A percentile compares a stretch with the other conserved stretches of the same genome.
Evolutionary conservation across 139 green algal genomes (phyloP).

Genomic region (Monoraphidium neglectum): DNA sequence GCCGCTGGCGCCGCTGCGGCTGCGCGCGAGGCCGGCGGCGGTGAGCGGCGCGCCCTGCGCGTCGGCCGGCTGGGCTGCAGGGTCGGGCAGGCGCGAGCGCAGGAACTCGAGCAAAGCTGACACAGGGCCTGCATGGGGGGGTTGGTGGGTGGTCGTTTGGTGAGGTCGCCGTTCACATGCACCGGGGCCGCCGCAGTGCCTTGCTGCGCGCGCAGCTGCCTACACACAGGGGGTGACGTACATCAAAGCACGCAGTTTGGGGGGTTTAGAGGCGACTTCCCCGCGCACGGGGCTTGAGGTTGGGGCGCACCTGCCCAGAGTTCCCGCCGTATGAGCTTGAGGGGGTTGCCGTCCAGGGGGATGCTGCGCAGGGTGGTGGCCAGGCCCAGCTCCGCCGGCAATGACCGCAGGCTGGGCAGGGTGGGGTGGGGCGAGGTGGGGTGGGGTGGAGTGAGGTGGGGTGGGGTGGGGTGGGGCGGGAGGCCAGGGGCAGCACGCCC

Average conservation of each 20-base stretch:
- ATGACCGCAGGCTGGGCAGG: conserved; percentile 13
- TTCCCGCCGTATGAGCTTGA: conserved; percentile 45
- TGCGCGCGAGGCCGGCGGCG: background rate
- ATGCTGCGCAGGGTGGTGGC: conserved; percentile 51
- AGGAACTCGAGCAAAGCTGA: conserved; percentile 44
- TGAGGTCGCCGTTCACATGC: too few species aligned
- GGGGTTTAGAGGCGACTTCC: too few species aligned
- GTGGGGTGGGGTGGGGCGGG: too few species aligned
- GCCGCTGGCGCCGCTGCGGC: conserved; percentile 7
- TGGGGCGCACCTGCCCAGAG: conserved; percentile 37
- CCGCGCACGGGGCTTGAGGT: too few species aligned
- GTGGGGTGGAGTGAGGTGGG: too few species aligned
- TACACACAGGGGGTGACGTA: too few species aligned
- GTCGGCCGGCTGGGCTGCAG: background rate
- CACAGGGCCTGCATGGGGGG: conserved; percentile 31
- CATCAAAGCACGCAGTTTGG: too few species aligned
- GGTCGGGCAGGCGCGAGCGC: conserved; percentile 20
- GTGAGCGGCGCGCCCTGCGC: background rate
- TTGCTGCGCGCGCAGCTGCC: too few species aligned
- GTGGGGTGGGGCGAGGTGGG: too few species aligned
- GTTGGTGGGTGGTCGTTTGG: too few species aligned
- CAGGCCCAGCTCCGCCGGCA: conserved; percentile 46
- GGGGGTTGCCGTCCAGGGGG: conserved; percentile 50
- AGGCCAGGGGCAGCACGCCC: too few species aligned
- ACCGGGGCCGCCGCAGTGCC: too few species aligned